phyloP scores from a whole-genome alignment of 768 basidiomycete species.

The Pisolithus marmoratus region DNA sequence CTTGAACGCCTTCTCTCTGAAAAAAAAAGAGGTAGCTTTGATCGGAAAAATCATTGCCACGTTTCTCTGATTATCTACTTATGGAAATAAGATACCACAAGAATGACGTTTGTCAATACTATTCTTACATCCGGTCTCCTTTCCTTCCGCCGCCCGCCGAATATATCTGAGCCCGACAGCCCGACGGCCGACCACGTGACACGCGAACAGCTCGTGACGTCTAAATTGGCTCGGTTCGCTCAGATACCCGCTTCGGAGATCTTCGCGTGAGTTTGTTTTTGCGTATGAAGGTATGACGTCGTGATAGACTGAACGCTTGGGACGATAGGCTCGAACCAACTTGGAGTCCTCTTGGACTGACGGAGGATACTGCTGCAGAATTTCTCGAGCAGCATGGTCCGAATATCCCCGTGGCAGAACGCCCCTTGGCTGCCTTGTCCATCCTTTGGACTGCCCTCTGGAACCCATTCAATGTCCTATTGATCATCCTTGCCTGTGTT shows the following conservation, averaged over 20 bases:
- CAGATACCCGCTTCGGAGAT: constrained; percentile 16
- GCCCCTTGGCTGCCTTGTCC: constrained; percentile 23
- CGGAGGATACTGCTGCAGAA: constrained; percentile 14
- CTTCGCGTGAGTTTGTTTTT: constrained; percentile 16
- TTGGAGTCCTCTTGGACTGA: constrained; percentile 21
- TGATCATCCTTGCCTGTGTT: constrained; percentile 25
- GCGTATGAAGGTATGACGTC: background rate
- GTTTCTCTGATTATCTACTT: background rate
- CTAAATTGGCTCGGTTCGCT: constrained; percentile 22
- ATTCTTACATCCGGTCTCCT: constrained; percentile 18
- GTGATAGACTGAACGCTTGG: constrained; percentile 3
- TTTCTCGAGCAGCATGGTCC: constrained; percentile 19
- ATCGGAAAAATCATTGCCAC: background rate
- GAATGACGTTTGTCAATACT: constrained; percentile 17
- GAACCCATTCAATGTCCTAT: constrained; percentile 31
- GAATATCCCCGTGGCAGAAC: constrained; percentile 27
- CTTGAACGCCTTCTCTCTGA: constrained; percentile 11
- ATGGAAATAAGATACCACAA: constrained; percentile 7
- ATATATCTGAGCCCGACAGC: background rate
- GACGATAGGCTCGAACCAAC: constrained; percentile 15
- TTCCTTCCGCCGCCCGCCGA: constrained; percentile 7
- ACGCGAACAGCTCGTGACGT: constrained; percentile 16
- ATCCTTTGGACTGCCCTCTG: constrained; percentile 28
- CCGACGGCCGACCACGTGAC: background rate
- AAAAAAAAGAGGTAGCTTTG: background rate